Base-by-base conservation (phyloP, 2,329 filamentous ascomycete species). In the Penicillium sp. region DNA sequence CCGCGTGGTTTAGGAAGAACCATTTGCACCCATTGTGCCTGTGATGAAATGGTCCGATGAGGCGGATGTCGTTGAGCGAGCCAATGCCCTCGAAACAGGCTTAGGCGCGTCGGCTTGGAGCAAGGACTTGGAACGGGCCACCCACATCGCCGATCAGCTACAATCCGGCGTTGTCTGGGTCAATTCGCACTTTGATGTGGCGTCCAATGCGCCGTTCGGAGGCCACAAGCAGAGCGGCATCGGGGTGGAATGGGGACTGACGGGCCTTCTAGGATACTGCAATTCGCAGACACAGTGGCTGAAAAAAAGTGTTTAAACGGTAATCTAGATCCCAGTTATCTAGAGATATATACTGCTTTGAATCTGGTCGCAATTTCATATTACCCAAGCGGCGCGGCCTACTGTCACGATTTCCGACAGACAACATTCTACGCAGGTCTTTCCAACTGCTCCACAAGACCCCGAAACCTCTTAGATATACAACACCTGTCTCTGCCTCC, bases 21-120 rank as follows among this genome's bases (percentile, higher is more conserved):
- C 78, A 3, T 83, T 82, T 48, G 79, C 75, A 0, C 83, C 83
- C 0, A 79, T 86, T 20, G 70, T 85, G 1, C 81, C 82, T 0
- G 64, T 84, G 6, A 55, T 84, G 39, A 74, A 72, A 14, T 86
- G 80, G 80, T 67, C 67, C 0, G 70, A 76, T 18, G 81, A 86
- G 45, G 73, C 73, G 4, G 79, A 83, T 13, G 77, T 81, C 0
- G 63, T 84, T 19, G 56, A 58, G 1, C 71, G 78, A 3, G 79
- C 76, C 1, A 83, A 82, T 44, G 65, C 71, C 14, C 65, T 67
- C 2, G 67, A 74, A 15, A 72, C 70, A 19, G 79, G 77, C 0
- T 69, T 83, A 0, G 78, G 77, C 0, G 73, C 76, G 2, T 79
- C 78, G 0, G 72, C 84, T 0, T 84, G 79, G 69, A 75, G 69